A percentile compares a stretch with the other conserved stretches of the same genome.
phyloP scores from a whole-genome alignment of 2,329 filamentous ascomycete species.

The Cercospora zeina region DNA sequence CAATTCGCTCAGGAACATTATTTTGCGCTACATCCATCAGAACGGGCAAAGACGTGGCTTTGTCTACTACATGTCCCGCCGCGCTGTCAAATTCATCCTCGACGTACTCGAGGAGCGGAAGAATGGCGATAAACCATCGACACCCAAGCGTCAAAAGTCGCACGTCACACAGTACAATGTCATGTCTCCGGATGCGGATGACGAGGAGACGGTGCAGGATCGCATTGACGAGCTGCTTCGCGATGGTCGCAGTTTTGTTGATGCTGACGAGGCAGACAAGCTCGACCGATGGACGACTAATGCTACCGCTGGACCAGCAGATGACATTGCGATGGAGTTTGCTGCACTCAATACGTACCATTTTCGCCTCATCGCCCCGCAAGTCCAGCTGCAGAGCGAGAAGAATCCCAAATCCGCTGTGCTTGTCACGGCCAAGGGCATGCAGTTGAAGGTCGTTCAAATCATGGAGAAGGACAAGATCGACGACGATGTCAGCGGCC shows the following conservation, averaged over 20 bases:
- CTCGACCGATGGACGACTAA: conserved; percentile 44
- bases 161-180: conserved; percentile 33
- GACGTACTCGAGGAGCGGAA: conserved; percentile 95
- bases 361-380: conserved; percentile 89
- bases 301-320: conserved; percentile 44
- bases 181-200: conserved; percentile 54
- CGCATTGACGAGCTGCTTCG: conserved; percentile 81
- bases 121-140: conserved; percentile 59
- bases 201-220: conserved; percentile 72
- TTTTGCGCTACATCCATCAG: conserved; percentile 95
- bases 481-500: conserved; percentile 86
- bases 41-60: conserved; percentile 94
- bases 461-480: conserved; percentile 97
- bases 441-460: conserved; percentile 96
- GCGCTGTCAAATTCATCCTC: conserved; percentile 95
- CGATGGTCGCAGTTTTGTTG: conserved; percentile 80
- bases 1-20: conserved; percentile 91
- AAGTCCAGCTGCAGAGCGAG: conserved; percentile 97
- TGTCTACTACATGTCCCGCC: conserved; percentile 93
- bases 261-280: conserved; percentile 61
- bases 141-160: conserved; percentile 33
- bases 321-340: conserved; percentile 84
- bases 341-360: conserved; percentile 91
- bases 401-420: conserved; percentile 98
- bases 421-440: conserved; percentile 92